These are phyloP conservation scores for Debaryomyces nepalensis DNA, from an alignment of 1,139 yeast genomes.

Conservation along the genomic window DNA sequence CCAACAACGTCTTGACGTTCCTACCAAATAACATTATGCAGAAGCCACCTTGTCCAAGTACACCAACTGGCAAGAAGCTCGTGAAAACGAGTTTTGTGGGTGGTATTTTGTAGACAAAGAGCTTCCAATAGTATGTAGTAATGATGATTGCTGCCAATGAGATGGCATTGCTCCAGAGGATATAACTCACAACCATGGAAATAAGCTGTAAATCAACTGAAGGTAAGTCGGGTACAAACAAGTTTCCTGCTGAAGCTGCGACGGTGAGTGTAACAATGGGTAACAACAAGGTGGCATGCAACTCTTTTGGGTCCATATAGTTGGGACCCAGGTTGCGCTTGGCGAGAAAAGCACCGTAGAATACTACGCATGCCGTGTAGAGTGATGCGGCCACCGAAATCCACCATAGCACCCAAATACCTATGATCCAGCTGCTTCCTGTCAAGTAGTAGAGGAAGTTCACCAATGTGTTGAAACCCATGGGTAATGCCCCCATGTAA, in stretches of 20 bases:
- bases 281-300: slow-evolving; percentile 56
- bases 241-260: slow-evolving; percentile 66
- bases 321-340: slow-evolving; percentile 27
- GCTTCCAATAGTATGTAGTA: slow-evolving; percentile 60
- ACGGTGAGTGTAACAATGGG: slow-evolving; percentile 83
- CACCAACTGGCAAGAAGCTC: slow-evolving; percentile 37
- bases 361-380: slow-evolving; percentile 60
- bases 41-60: slow-evolving; percentile 79
- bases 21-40: slow-evolving; percentile 64
- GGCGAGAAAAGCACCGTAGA: slow-evolving; percentile 45
- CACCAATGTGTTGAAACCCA: slow-evolving; percentile 74
- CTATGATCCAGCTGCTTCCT: slow-evolving; percentile 36
- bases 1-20: slow-evolving; percentile 30
- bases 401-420: slow-evolving; percentile 72
- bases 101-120: slow-evolving; percentile 66
- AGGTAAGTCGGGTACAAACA: slow-evolving; percentile 52
- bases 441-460: slow-evolving; percentile 53
- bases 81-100: slow-evolving; percentile 34
- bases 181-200: slow-evolving; percentile 56
- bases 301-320: slow-evolving; percentile 28
- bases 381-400: slow-evolving; percentile 57
- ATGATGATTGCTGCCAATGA: slow-evolving; percentile 61
- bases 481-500: slow-evolving; percentile 76
- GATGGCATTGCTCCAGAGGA: slow-evolving; percentile 73
- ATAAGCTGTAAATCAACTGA: slow-evolving; percentile 45